Evolutionary conservation across 495 filamentous ascomycete species (phyloP), one percentile per base, ranked within the genome.

Genomic region (Xylaria intraflava): DNA sequence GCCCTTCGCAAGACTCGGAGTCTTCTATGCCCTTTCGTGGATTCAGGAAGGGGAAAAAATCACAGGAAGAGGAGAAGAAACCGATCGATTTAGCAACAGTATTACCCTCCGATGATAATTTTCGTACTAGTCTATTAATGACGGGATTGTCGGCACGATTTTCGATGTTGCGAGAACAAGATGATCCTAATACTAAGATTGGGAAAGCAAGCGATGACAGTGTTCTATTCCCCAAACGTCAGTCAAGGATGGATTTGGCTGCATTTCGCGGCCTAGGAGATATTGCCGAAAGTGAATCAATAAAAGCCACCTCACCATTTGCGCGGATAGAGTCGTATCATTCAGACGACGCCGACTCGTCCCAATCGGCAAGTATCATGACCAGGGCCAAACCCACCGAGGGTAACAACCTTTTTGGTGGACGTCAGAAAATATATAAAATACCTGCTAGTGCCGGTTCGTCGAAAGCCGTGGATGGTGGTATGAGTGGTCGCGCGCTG

Each of bases 91-190:
- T 96, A 16, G 67, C 84, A 2, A 73, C 68, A 19, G 92, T 82
- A 4, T 73, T 99, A 5, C 93, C 93, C 2, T 78, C 90, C 0
- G 81, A 74, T 16, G 90, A 97, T 65, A 81, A 96, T 69, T 97
- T 99, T 60, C 85, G 93, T n/a, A 99, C 93, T 6, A 97, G 94
- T 72, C 69, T 97, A 41, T 69, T 99, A 22, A 95, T 99, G 93
- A 88, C 90, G 6, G 93, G 91, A 44, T 76, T 99, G 3, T 95
- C 92, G 0, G 89, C 93, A 16, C 82, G 93, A 2, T 99, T 99
- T 67, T 96, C 92, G 56, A 97, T 99, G 87, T 69, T 99, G 16
- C 73, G 89, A 60, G 90, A 95, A 66, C 91, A 95, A 65, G 90
- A 95, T 61, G 90, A 96, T 60, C 90, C 90, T 3, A 83, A 73